Conservation (phyloP, 441 rosid genomes). For the Populus tomentosa region DNA sequence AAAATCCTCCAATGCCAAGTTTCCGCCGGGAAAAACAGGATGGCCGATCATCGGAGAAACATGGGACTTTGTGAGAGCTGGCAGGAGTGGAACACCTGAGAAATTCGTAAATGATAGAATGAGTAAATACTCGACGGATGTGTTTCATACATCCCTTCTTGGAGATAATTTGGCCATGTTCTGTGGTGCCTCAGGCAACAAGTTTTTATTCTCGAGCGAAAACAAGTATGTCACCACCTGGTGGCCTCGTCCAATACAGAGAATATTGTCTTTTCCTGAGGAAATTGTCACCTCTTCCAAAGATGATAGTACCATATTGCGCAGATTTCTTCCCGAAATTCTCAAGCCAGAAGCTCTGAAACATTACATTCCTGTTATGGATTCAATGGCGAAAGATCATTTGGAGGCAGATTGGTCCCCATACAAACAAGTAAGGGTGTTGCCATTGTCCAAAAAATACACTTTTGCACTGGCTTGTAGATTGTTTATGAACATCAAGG, state of each 20-base stretch:
- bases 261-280: background rate
- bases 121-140: background rate
- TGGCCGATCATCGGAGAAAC: background rate
- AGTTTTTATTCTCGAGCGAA: background rate
- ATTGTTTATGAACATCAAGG: background rate
- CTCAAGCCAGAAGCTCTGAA: background rate
- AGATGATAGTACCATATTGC: background rate
- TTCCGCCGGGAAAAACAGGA: background rate
- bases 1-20: background rate
- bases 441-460: background rate
- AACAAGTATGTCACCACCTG: background rate
- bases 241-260: background rate
- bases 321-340: background rate
- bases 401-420: background rate
- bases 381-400: background rate
- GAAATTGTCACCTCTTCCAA: background rate
- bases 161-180: background rate
- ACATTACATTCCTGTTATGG: background rate
- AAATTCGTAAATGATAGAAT: background rate
- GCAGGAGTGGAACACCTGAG: background rate
- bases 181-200: constrained; percentile 1
- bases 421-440: background rate
- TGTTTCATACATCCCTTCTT: background rate
- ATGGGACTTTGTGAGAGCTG: background rate
- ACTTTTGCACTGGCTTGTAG: background rate